Percentiles rank a stretch among this genome's conserved stretches.
These are phyloP conservation scores for Leucosporidium scottii DNA, from an alignment of 768 basidiomycete genomes.

Conservation along the genomic window DNA sequence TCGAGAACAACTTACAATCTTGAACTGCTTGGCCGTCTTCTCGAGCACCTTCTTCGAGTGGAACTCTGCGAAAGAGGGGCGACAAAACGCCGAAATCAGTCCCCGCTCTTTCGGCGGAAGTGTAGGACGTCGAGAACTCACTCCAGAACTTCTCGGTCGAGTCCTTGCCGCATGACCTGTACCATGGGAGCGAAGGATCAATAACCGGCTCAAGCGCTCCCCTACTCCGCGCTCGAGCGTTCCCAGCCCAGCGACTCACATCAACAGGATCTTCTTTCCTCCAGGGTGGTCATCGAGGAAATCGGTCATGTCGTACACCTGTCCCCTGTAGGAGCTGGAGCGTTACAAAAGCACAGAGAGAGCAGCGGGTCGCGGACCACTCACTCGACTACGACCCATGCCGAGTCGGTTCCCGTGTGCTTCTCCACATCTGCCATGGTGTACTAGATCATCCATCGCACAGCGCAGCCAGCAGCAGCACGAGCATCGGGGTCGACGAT, in stretches of 20 bases:
- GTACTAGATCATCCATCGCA: no score
- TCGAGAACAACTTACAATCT: no score
- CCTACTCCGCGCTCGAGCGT: neutral
- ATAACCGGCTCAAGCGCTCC: neutral
- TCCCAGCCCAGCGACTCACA: neutral
- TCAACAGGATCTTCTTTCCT: constrained; percentile 29
- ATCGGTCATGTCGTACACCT: constrained; percentile 27
- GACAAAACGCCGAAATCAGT: neutral
- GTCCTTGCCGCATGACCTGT: constrained; percentile 26
- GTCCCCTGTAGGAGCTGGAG: neutral
- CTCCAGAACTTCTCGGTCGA: constrained; percentile 28
- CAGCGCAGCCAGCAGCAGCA: no score
- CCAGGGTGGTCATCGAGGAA: constrained; percentile 16
- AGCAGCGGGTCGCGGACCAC: no score
- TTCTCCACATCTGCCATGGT: constrained; percentile 12
- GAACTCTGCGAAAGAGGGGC: constrained; percentile 14
- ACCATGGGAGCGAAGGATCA: neutral
- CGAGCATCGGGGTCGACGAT: no score
- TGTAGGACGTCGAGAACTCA: neutral
- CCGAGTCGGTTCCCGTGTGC: constrained; percentile 20
- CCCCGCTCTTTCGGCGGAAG: no score
- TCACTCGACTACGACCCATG: constrained; percentile 30
- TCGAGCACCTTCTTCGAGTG: constrained; percentile 27
- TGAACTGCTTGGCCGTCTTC: constrained; percentile 25
- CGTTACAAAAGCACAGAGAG: no score